Evolutionary conservation across 768 basidiomycete species (phyloP).

Genomic region (Mycena alexandri): DNA sequence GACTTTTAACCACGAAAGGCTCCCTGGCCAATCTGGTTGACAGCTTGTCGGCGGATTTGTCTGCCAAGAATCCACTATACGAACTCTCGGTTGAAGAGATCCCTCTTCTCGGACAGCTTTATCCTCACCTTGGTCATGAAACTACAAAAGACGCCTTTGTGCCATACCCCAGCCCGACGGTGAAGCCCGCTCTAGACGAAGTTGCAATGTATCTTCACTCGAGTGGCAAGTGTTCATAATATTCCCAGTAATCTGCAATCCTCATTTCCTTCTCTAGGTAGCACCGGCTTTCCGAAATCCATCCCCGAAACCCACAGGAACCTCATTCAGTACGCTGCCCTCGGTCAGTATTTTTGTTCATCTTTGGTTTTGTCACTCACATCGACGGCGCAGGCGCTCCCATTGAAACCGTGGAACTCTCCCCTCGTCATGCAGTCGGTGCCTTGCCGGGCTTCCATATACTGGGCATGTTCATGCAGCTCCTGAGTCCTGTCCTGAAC

Average conservation of each 20-base stretch:
- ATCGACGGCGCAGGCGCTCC: background rate
- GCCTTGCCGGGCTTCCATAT: constrained; percentile 56
- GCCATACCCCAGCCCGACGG: constrained; percentile 41
- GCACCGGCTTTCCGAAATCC: constrained; percentile 32
- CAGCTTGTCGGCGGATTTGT: constrained; percentile 42
- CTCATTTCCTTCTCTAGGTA: constrained; percentile 4
- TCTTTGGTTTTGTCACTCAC: too few relatives aligned
- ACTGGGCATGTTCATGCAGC: constrained; percentile 47
- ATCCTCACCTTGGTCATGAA: constrained; percentile 56
- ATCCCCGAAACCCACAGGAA: constrained; percentile 26
- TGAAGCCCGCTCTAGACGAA: constrained; percentile 38
- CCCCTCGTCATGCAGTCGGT: constrained; percentile 27
- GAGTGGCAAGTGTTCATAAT: constrained; percentile 39
- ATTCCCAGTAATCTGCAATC: constrained; percentile 19
- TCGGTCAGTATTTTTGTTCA: background rate
- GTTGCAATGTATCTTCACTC: constrained; percentile 56
- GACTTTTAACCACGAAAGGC: constrained; percentile 48
- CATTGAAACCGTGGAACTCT: background rate
- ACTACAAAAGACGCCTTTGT: constrained; percentile 44
- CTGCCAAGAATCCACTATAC: constrained; percentile 32
- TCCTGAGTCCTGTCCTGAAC: constrained; percentile 47
- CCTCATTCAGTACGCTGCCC: constrained; percentile 13
- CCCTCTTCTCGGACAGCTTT: constrained; percentile 49
- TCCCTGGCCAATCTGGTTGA: constrained; percentile 46
- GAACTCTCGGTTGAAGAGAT: constrained; percentile 49